Conservation (phyloP, 108 stramenopile genomes). For the Tribonema minus region DNA sequence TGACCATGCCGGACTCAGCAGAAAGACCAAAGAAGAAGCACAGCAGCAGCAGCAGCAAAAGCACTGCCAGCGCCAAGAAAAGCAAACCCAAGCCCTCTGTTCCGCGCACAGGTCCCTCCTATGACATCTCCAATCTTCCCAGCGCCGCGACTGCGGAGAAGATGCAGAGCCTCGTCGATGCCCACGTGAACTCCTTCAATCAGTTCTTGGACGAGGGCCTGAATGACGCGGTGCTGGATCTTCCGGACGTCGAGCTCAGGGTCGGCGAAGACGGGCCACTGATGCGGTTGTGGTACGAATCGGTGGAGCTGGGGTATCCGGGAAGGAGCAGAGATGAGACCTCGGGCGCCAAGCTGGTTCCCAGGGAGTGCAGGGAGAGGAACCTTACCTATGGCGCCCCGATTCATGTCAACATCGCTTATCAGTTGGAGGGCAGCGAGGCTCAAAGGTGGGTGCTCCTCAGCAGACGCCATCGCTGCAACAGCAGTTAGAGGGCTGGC, state of each 20-base stretch:
- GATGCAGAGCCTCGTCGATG: constrained; percentile 35
- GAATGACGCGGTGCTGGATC: constrained; percentile 19
- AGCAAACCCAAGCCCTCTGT: no score
- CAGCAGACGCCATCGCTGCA: no score
- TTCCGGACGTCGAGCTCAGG: constrained; percentile 27
- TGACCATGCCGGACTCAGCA: neutral
- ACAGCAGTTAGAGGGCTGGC: no score
- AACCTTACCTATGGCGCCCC: constrained; percentile 18
- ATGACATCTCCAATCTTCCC: neutral
- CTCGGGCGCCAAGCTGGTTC: neutral
- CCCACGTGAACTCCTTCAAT: constrained; percentile 57
- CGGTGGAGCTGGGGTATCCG: constrained; percentile 40
- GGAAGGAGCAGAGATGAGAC: constrained; percentile 13
- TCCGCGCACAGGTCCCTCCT: neutral
- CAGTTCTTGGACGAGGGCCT: constrained; percentile 51
- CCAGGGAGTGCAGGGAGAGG: constrained; percentile 9
- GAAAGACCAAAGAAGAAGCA: neutral
- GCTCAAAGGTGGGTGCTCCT: no score
- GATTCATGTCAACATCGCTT: constrained; percentile 14
- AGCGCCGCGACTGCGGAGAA: neutral
- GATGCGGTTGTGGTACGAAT: constrained; percentile 48
- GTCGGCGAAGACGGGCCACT: constrained; percentile 9
- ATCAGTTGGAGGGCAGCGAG: constrained; percentile 4
- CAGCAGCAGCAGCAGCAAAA: no score
- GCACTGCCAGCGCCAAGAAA: no score